A percentile compares a stretch with the other conserved stretches of the same genome.
These are phyloP conservation scores for Colletotrichum higginsianum DNA, from an alignment of 2,329 filamentous ascomycete genomes.

Conservation along the genomic window DNA sequence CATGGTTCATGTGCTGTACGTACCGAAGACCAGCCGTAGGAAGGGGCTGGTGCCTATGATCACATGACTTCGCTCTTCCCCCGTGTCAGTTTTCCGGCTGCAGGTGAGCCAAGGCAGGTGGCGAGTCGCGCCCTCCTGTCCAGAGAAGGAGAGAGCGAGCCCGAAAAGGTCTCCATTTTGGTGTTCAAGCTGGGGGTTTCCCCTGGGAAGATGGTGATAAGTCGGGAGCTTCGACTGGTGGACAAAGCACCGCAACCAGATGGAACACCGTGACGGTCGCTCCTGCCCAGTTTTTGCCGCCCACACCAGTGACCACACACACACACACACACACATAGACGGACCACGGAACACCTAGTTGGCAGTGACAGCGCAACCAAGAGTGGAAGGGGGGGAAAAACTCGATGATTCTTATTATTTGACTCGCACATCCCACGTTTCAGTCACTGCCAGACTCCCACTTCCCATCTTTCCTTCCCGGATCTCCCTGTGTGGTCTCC, in stretches of 20 bases:
- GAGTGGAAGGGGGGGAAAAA: not conserved
- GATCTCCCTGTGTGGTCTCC: not conserved
- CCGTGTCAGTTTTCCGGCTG: constrained; percentile 48
- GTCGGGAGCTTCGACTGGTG: not conserved
- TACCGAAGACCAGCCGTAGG: not conserved
- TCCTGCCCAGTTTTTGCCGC: constrained; percentile 11
- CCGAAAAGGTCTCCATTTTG: not conserved
- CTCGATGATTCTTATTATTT: constrained; percentile 18
- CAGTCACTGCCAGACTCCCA: not conserved
- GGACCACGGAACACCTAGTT: not conserved
- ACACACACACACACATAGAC: not conserved
- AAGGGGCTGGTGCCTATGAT: constrained; percentile 52
- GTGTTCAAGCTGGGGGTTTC: not conserved
- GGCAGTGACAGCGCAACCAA: constrained; percentile 1
- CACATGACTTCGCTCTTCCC: constrained; percentile 55
- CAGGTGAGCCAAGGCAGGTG: constrained; percentile 41
- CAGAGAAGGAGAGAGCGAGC: not conserved
- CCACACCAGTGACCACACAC: not conserved
- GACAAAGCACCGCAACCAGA: not conserved
- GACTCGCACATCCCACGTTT: constrained; percentile 38
- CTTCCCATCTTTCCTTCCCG: not conserved
- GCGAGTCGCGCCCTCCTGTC: constrained; percentile 44
- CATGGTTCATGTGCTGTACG: not conserved
- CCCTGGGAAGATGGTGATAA: not conserved
- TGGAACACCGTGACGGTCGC: not conserved